Percentiles rank a stretch among this genome's conserved stretches.
These are phyloP conservation scores for Ophiostoma tasmaniense DNA, from an alignment of 2,329 filamentous ascomycete genomes.

Conservation along the genomic window DNA sequence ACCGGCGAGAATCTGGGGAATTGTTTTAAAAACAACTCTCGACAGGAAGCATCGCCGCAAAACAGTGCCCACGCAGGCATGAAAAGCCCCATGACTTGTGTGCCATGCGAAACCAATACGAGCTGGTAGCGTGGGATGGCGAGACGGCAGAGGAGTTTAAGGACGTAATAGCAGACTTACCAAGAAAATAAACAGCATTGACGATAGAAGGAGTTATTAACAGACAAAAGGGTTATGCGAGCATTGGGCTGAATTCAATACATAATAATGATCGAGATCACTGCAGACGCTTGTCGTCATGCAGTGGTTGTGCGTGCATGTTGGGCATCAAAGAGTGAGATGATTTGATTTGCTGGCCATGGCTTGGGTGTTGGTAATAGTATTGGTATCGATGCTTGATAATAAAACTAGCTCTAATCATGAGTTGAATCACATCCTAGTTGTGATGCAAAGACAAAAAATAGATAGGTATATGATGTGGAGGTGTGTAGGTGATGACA, in stretches of 20 bases:
- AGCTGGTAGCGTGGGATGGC: background rate
- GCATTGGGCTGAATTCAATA: background rate
- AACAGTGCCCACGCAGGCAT: background rate
- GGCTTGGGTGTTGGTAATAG: background rate
- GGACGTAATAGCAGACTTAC: background rate
- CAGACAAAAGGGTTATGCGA: background rate
- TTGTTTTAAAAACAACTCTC: background rate
- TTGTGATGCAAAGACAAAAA: slow-evolving; percentile 5
- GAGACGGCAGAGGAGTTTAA: background rate
- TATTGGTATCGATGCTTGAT: background rate
- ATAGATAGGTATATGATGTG: background rate
- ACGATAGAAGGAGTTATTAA: background rate
- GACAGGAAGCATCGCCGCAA: background rate
- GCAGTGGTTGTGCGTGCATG: background rate
- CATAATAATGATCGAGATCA: background rate
- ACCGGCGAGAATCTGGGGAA: background rate
- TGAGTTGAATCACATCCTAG: slow-evolving; percentile 13
- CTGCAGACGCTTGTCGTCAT: background rate
- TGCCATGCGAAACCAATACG: background rate
- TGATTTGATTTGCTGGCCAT: background rate
- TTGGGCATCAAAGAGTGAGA: background rate
- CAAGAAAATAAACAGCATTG: background rate
- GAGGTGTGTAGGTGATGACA: background rate
- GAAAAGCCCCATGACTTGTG: background rate
- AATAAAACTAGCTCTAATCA: slow-evolving; percentile 2